phyloP scores from a whole-genome alignment of 768 basidiomycete species.

The Lactarius psammicola region DNA sequence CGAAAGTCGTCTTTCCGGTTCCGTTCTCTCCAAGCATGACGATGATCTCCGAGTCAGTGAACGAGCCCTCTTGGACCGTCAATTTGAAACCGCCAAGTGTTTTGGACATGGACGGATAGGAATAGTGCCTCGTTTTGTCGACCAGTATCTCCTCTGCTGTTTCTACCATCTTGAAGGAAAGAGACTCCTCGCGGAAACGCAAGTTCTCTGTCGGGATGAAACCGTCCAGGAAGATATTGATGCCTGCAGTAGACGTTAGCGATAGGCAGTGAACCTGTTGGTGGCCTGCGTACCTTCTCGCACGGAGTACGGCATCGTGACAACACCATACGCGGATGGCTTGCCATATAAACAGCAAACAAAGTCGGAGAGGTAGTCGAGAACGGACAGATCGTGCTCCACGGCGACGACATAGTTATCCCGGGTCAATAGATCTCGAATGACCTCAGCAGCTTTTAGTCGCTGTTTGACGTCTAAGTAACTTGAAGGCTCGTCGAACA shows the following conservation, averaged over 20 bases:
- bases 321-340: conserved; percentile 96
- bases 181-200: conserved; percentile 93
- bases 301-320: conserved; percentile 98
- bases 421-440: conserved; percentile 79
- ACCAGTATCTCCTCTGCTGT: conserved; percentile 86
- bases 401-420: conserved; percentile 95
- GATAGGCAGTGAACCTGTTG: conserved; percentile 2
- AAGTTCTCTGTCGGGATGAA: conserved; percentile 98
- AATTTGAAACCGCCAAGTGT: conserved; percentile 95
- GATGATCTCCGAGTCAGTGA: conserved; percentile 99
- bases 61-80: conserved; percentile 82
- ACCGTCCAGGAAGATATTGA: conserved; percentile 99
- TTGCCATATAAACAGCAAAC: conserved; percentile 98
- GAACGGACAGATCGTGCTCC: conserved; percentile 97
- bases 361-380: conserved; percentile 98
- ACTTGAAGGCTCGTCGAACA: conserved; percentile 99
- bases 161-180: conserved; percentile 97
- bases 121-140: conserved; percentile 86
- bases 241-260: conserved; percentile 51
- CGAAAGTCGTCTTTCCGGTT: conserved; percentile 98
- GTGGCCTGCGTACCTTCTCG: conserved; percentile 78
- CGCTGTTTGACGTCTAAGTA: conserved; percentile 97
- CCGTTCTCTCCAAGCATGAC: conserved; percentile 99
- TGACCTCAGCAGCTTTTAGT: conserved; percentile 91
- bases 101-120: conserved; percentile 96